Evolutionary conservation across 306 rosid species (phyloP), one percentile per base, ranked within the genome.

Genomic region (Vicia villosa): DNA sequence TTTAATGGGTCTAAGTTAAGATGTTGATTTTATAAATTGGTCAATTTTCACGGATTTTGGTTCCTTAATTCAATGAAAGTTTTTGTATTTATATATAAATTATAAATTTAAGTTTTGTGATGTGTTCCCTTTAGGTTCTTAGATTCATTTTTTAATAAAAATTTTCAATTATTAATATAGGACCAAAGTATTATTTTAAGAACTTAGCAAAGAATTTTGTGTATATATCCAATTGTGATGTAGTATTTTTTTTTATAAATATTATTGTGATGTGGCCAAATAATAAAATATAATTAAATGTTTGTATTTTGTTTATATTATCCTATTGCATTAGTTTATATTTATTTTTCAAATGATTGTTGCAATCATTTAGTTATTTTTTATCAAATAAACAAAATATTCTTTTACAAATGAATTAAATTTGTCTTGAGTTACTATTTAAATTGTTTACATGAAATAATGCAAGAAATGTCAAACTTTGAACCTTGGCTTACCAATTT

Each of bases 21-120:
- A 81, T 54, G 80, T 72, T 78, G 82, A 64, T 4, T 76, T 60
- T 42, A 57, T 42, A 43, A 19, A 80, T 60, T 61, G 72, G 62
- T 28, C 64, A 6, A 49, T 21, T 65, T 56, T 57, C 66, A 58
- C 47, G 51, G 64, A 57, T 36, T 52, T 52, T 40, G 32, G 22
- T 65, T 42, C 45, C 22, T 49, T 8, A 5, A 20, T 8, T 7
- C 34, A n/a, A 10, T 56, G 54, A 45, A 32, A 64, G 3, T 12
- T 36, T 20, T n/a, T 15, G 22, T 13, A 5, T 12, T 41, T 34
- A 34, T 7, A 34, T 1, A 34, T 34, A 34, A 34, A 41, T 3
- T 11, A 10, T 41, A 41, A 41, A 41, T 41, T 11, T 41, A 41
- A 61, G 10, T 38, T 32, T 17, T 26, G 21, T 40, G 69, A 11